These are phyloP conservation scores for Chytriomyces sp. DNA, from an alignment of 192 early-diverging fungal species.

Conservation along the genomic window DNA sequence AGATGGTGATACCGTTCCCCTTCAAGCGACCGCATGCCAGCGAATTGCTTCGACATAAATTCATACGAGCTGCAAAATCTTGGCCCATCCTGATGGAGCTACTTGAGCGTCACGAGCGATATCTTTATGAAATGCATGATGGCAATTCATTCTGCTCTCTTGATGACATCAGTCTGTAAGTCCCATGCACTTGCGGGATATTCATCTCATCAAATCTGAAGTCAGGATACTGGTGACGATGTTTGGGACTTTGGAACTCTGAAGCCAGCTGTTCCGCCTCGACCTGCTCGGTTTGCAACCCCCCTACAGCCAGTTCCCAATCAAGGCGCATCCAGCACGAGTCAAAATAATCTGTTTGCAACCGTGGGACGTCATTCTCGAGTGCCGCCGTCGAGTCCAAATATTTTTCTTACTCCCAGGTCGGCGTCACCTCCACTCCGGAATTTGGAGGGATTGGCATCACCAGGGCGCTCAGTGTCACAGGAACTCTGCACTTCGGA, in stretches of 20 bases:
- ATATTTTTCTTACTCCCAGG: too few relatives aligned
- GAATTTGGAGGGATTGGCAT: too few relatives aligned
- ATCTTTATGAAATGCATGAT: conserved; percentile 55
- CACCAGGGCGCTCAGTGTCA: too few relatives aligned
- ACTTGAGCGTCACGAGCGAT: conserved; percentile 80
- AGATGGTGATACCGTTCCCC: background rate
- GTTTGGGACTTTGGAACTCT: conserved; percentile 52
- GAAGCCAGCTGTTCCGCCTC: conserved; percentile 15
- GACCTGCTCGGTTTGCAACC: background rate
- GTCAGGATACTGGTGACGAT: conserved; percentile 27
- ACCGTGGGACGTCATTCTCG: conserved; percentile 6
- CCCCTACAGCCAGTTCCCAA: background rate
- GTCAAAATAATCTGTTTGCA: background rate
- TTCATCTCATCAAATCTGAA: conserved; percentile 9
- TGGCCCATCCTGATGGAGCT: conserved; percentile 83
- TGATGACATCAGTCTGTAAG: conserved; percentile 14
- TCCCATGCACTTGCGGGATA: background rate
- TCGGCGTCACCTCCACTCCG: too few relatives aligned
- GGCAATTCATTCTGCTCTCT: conserved; percentile 25
- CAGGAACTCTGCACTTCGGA: too few relatives aligned
- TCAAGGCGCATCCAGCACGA: conserved; percentile 5
- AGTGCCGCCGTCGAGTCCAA: too few relatives aligned
- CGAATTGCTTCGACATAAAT: conserved; percentile 85
- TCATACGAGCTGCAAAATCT: conserved; percentile 82
- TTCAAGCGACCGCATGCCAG: conserved; percentile 82